Conservation (phyloP, 345 rosid genomes). For the Jatropha curcas region DNA sequence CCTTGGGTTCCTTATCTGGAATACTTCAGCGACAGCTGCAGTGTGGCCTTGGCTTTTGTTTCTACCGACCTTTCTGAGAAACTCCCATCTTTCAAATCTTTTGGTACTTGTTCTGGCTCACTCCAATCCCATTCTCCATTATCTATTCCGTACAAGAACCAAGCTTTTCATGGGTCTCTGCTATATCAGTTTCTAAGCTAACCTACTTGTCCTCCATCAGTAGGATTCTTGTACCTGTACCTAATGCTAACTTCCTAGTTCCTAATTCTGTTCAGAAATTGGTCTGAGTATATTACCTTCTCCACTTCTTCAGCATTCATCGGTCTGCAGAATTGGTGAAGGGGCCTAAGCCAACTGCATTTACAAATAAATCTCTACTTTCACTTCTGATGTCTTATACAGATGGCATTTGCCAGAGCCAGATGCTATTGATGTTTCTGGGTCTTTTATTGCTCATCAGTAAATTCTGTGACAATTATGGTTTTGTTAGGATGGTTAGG, state of each 20-base stretch:
- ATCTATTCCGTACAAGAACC: conserved; percentile 38
- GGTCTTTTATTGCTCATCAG: conserved; percentile 49
- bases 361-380: conserved; percentile 29
- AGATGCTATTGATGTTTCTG: conserved; percentile 53
- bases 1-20: conserved; percentile 80
- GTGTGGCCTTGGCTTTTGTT: conserved; percentile 73
- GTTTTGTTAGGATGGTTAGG: conserved; percentile 98
- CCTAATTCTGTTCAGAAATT: conserved; percentile 31
- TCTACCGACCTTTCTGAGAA: conserved; percentile 66
- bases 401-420: conserved; percentile 90
- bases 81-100: conserved; percentile 43
- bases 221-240: conserved; percentile 59
- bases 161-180: conserved; percentile 56
- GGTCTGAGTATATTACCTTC: conserved; percentile 24
- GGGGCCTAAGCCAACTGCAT: conserved; percentile 54
- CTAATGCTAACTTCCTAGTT: conserved; percentile 43
- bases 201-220: conserved; percentile 54
- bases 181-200: conserved; percentile 62
- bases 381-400: conserved; percentile 62
- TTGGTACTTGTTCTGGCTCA: conserved; percentile 34
- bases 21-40: conserved; percentile 75
- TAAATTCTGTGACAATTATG: conserved; percentile 80
- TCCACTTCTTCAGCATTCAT: conserved; percentile 45
- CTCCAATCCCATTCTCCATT: conserved; percentile 34
- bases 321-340: conserved; percentile 70